Evolutionary conservation across 1,139 yeast species (phyloP).

Genomic region (Suhomyces ambrosiae): DNA sequence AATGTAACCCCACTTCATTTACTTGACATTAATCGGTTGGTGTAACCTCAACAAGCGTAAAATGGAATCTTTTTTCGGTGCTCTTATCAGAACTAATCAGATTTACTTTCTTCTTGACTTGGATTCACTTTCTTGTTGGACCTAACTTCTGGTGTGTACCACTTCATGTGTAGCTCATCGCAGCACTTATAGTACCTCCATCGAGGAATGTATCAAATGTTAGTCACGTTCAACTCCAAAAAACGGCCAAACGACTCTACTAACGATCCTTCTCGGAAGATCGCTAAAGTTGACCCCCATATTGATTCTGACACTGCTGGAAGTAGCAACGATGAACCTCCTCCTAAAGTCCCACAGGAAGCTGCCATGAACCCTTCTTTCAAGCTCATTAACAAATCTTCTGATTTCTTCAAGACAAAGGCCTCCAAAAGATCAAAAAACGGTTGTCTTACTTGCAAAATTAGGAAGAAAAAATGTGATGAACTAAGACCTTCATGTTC

Average conservation of each 20-base stretch:
- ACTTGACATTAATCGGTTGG: background rate
- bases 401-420: constrained; percentile 11
- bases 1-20: background rate
- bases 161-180: background rate
- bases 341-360: background rate
- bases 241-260: constrained; percentile 1
- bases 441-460: constrained; percentile 74
- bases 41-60: background rate
- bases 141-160: too few species aligned
- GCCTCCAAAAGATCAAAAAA: constrained; percentile 41
- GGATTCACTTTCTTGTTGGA: too few species aligned
- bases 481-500: constrained; percentile 62
- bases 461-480: constrained; percentile 72
- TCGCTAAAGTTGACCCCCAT: background rate
- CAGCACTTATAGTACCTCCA: background rate
- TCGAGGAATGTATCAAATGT: constrained; percentile 8
- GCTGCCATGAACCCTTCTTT: constrained; percentile 4
- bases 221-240: constrained; percentile 16
- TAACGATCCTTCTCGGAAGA: background rate
- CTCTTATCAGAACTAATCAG: background rate
- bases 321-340: background rate
- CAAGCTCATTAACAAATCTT: constrained; percentile 11
- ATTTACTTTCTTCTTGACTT: too few species aligned
- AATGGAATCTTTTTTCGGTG: background rate
- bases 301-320: too few species aligned